phyloP scores from a whole-genome alignment of 345 rosid genomes.

The Populus alba region DNA sequence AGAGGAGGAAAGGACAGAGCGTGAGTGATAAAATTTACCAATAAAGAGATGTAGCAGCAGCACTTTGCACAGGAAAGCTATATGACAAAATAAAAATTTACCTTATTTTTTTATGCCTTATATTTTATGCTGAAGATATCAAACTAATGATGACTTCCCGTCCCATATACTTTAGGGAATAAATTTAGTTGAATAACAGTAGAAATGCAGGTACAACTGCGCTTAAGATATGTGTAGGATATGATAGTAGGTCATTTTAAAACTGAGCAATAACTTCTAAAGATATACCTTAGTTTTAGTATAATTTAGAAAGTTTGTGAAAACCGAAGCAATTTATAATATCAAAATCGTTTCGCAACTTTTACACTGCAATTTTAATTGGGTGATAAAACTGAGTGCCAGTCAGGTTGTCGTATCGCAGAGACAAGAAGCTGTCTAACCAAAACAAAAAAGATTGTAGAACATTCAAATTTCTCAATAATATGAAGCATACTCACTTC shows the following conservation, averaged over 20 bases:
- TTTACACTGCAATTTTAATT: not conserved
- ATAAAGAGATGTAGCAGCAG: not conserved
- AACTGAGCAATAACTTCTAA: not conserved
- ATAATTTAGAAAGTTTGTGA: not conserved
- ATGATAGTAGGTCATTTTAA: not conserved
- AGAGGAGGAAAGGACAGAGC: not conserved
- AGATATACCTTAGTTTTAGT: not conserved
- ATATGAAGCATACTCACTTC: slow-evolving; percentile 44
- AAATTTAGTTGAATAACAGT: not conserved
- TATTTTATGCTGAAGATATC: not conserved
- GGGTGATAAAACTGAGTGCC: not conserved
- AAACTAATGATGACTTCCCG: not conserved
- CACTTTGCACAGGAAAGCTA: not conserved
- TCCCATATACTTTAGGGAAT: not conserved
- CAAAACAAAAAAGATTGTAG: not conserved
- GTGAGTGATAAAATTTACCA: not conserved
- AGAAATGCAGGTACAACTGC: not conserved
- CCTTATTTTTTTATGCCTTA: no score
- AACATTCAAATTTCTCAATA: not conserved
- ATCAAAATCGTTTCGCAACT: not conserved
- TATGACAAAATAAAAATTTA: not conserved
- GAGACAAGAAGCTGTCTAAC: not conserved
- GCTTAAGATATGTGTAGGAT: not conserved
- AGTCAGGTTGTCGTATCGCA: not conserved
- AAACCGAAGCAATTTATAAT: not conserved